Evolutionary conservation across 805 yeast species (phyloP), one percentile per base, ranked within the genome.

Genomic region (Suhomyces vadensis): DNA sequence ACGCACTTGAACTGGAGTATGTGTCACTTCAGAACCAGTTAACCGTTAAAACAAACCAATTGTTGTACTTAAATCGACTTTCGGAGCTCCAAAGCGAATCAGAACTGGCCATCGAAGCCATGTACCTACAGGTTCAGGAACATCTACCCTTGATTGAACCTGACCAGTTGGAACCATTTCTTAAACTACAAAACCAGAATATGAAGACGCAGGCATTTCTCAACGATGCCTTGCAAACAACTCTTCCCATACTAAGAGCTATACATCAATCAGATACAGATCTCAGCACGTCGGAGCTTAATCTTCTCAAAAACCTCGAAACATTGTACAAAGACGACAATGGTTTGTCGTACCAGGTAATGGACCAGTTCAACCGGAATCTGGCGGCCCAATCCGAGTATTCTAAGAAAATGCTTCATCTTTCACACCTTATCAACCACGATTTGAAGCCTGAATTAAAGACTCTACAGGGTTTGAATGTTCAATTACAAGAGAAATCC

Each of bases 191-290:
- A 23, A 56, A 47, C 46, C 42, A 51, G 13, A 47, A 16, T 21
- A 49, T 65, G 43, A 67, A 67, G 43, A 55, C 67, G 2, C 50
- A 55, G 6, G 44, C 49, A 9, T 48, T 70, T 23, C 48, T 63
- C 21, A 57, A 55, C 21, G 55, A 50, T 11, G 60, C 57, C 41
- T 46, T 69, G 14, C 61, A 65, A 33, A 44, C 52, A 23, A 57
- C 64, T 11, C 49, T 60, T 2, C 73, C 74, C 6, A 58, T 65
- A 22, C 54, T 69, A 31, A 53, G 67, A 37, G 53, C 71, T 4
- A 58, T 69, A 3, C 69, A 69, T 49, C 65, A 62, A 33, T 51
- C 54, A 4, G 55, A 58, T 40, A 36, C 48, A 11, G 49, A 62
- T 17, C 46, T 64, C 33, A 60, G 71, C 1, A 52, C 53, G 7